These are phyloP conservation scores for Candida peoriensis DNA, from an alignment of 805 yeast genomes.

Conservation along the genomic window DNA sequence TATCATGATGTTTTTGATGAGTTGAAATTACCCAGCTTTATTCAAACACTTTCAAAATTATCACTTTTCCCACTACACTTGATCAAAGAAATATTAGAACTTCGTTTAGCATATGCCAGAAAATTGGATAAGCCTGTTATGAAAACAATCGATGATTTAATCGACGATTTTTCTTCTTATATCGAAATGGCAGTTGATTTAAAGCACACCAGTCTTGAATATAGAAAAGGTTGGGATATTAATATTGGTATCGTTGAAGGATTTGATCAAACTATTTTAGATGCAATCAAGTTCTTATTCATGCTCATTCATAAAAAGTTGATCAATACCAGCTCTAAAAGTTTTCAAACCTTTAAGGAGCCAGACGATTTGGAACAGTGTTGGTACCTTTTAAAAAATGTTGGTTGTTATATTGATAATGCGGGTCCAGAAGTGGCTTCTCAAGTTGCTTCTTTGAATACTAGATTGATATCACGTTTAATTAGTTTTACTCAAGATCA, in stretches of 20 bases:
- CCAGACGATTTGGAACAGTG: slow-evolving; percentile 84
- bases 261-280: slow-evolving; percentile 63
- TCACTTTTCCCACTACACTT: slow-evolving; percentile 74
- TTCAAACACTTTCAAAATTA: slow-evolving; percentile 58
- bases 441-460: slow-evolving; percentile 60
- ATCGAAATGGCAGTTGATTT: slow-evolving; percentile 71
- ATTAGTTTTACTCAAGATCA: slow-evolving; percentile 70
- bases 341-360: slow-evolving; percentile 82
- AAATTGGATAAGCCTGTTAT: slow-evolving; percentile 80
- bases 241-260: slow-evolving; percentile 57
- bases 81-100: slow-evolving; percentile 70
- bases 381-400: slow-evolving; percentile 71
- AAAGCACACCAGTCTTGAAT: slow-evolving; percentile 59
- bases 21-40: slow-evolving; percentile 69
- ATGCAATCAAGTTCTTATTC: slow-evolving; percentile 69
- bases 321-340: slow-evolving; percentile 65
- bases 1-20: slow-evolving; percentile 58
- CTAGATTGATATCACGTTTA: slow-evolving; percentile 63
- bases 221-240: slow-evolving; percentile 63
- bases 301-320: slow-evolving; percentile 70
- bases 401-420: slow-evolving; percentile 75
- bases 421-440: slow-evolving; percentile 80
- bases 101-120: slow-evolving; percentile 72
- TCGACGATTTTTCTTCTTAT: slow-evolving; percentile 77
- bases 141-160: slow-evolving; percentile 94